Conservation (phyloP, 768 basidiomycete genomes). For the Tricholoma flavovirens region DNA sequence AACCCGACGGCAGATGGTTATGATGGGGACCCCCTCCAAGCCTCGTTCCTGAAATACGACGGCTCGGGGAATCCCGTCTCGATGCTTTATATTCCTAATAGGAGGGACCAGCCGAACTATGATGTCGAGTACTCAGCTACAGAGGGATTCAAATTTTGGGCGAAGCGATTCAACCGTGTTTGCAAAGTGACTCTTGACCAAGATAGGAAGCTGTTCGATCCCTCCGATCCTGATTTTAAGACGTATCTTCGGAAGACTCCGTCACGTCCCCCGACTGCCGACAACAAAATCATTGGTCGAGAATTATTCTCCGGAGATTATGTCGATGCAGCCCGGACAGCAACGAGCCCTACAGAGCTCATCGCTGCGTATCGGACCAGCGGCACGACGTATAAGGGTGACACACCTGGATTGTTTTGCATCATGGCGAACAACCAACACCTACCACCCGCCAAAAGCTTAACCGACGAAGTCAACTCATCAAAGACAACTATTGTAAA, state of each 20-base stretch:
- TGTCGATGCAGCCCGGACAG: too few relatives aligned
- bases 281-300: too few relatives aligned
- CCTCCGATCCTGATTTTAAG: too few relatives aligned
- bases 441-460: neutral
- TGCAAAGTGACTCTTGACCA: too few relatives aligned
- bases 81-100: neutral
- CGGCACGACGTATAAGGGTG: neutral
- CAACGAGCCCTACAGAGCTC: too few relatives aligned
- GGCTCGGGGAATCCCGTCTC: neutral
- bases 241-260: too few relatives aligned
- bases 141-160: neutral
- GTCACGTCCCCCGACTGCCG: too few relatives aligned
- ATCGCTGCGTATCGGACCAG: too few relatives aligned
- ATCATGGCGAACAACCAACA: neutral
- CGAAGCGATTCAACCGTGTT: neutral
- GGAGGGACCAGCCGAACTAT: neutral
- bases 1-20: too few relatives aligned
- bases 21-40: too few relatives aligned
- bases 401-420: neutral
- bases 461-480: neutral
- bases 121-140: neutral
- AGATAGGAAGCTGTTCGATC: too few relatives aligned
- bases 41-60: neutral
- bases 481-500: neutral
- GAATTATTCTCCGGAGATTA: too few relatives aligned